Percentiles rank a stretch among this genome's conserved stretches.
Evolutionary conservation across 2,329 filamentous ascomycete genomes (phyloP).

Genomic region (Monilinia laxa): DNA sequence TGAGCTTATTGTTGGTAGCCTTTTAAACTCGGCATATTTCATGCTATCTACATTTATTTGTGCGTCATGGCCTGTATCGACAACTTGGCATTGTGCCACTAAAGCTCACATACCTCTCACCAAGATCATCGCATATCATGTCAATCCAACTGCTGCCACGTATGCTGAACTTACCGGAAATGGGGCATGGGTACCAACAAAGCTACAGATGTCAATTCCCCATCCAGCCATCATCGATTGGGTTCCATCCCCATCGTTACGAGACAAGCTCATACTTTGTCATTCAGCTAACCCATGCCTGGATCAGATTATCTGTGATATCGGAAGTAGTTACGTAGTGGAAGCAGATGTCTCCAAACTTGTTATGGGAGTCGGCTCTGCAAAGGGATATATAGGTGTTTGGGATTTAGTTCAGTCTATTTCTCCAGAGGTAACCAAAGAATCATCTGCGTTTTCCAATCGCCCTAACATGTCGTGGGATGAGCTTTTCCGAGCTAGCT

Average conservation of each 20-base stretch:
- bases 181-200: constrained; percentile 13
- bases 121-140: constrained; percentile 15
- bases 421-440: background rate
- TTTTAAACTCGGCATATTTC: constrained; percentile 14
- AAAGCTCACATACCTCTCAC: constrained; percentile 12
- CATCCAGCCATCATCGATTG: constrained; percentile 17
- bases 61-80: constrained; percentile 8
- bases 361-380: constrained; percentile 1
- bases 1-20: constrained; percentile 11
- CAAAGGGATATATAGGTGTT: constrained; percentile 13
- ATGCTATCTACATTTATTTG: constrained; percentile 21
- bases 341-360: constrained; percentile 19
- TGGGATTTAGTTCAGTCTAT: constrained; percentile 16
- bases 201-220: constrained; percentile 9
- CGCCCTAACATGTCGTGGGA: background rate
- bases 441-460: background rate
- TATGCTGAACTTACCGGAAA: constrained; percentile 9
- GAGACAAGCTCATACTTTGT: constrained; percentile 17
- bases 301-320: constrained; percentile 18
- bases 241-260: constrained; percentile 14
- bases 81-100: constrained; percentile 17
- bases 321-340: constrained; percentile 21
- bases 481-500: constrained; percentile 10
- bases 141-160: constrained; percentile 17
- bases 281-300: constrained; percentile 18